phyloP scores from a whole-genome alignment of 1,284 basidiomycete genomes.

The Tylopilus orsonianus region DNA sequence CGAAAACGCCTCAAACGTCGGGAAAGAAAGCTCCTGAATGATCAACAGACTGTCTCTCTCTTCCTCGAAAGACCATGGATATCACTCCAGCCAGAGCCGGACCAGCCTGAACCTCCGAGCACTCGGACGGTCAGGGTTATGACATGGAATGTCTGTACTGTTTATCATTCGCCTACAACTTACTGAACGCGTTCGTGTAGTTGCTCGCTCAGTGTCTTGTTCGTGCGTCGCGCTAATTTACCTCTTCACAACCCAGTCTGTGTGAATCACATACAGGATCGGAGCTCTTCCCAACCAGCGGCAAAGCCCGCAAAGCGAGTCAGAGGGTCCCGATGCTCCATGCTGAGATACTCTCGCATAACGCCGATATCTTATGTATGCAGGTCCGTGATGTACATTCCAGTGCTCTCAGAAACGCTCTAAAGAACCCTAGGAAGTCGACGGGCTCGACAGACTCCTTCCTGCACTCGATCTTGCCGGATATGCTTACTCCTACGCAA shows the following conservation, averaged over 20 bases:
- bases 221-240: constrained; percentile 49
- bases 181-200: constrained; percentile 39
- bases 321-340: constrained; percentile 76
- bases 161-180: neutral
- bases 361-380: constrained; percentile 79
- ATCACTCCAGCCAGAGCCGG: constrained; percentile 25
- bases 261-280: constrained; percentile 58
- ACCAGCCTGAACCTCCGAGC: too few relatives aligned
- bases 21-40: constrained; percentile 39
- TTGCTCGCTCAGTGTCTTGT: constrained; percentile 76
- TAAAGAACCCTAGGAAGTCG: constrained; percentile 63
- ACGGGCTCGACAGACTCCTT: constrained; percentile 63
- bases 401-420: neutral
- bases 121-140: constrained; percentile 49
- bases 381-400: constrained; percentile 51
- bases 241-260: constrained; percentile 1
- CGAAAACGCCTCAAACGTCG: constrained; percentile 43
- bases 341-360: constrained; percentile 64
- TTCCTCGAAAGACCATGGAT: constrained; percentile 59
- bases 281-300: constrained; percentile 79
- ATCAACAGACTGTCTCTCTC: constrained; percentile 12
- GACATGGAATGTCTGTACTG: constrained; percentile 74
- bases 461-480: constrained; percentile 60
- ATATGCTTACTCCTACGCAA: constrained; percentile 61
- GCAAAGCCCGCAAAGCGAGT: constrained; percentile 70